A percentile compares a stretch with the other conserved stretches of the same genome.
These are phyloP conservation scores for Fusarium sp. DNA, from an alignment of 2,329 filamentous ascomycete species.

Conservation along the genomic window DNA sequence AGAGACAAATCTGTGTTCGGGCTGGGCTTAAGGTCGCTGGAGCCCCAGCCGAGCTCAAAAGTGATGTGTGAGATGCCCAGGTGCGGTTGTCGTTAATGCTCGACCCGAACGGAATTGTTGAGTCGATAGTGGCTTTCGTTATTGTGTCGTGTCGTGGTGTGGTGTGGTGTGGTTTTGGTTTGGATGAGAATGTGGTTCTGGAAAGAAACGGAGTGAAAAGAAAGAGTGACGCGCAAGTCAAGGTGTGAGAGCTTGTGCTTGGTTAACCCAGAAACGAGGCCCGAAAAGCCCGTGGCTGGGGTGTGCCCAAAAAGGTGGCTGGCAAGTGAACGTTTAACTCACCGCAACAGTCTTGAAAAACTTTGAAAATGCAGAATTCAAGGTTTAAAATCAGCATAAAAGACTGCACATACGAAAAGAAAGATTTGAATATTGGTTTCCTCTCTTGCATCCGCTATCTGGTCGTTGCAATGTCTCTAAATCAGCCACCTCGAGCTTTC, in stretches of 20 bases:
- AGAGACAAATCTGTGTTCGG: conserved; percentile 9
- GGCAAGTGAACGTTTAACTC: conserved; percentile 7
- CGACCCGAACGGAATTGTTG: neutral
- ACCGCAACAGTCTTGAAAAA: neutral
- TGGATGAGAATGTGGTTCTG: neutral
- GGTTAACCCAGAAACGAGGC: conserved; percentile 46
- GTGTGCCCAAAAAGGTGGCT: conserved; percentile 31
- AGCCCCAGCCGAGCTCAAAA: conserved; percentile 41
- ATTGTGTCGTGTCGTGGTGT: neutral
- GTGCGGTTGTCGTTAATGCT: neutral
- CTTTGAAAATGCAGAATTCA: neutral
- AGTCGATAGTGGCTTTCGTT: neutral
- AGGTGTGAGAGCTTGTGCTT: conserved; percentile 26
- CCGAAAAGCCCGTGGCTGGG: conserved; percentile 43
- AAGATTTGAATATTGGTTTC: neutral
- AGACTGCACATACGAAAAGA: neutral
- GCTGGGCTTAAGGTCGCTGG: conserved; percentile 42
- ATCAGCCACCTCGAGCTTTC: neutral
- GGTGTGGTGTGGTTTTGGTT: neutral
- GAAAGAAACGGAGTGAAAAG: conserved; percentile 1
- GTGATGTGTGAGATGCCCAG: conserved; percentile 15
- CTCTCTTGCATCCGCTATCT: neutral
- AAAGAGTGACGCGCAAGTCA: conserved; percentile 19
- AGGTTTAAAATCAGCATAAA: neutral
- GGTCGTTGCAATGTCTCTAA: neutral